These are phyloP conservation scores for Hemerocallis citrina DNA, from an alignment of 106 monocot genomes.

Conservation along the genomic window DNA sequence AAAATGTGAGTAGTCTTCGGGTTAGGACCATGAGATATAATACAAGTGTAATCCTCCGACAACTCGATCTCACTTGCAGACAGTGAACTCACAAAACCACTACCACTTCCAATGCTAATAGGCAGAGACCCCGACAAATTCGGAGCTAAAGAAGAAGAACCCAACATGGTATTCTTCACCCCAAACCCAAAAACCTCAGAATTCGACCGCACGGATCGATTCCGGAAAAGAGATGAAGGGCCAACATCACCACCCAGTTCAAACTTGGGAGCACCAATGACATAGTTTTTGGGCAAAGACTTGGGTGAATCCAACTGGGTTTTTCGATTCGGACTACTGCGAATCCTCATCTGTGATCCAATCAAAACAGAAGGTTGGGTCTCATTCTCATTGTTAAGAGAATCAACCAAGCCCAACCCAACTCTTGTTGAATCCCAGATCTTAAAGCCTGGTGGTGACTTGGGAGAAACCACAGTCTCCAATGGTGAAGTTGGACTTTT, in stretches of 20 bases:
- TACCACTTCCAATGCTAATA: slow-evolving; percentile 1
- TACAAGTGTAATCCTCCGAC: slow-evolving; percentile 83
- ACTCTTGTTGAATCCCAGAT: slow-evolving; percentile 46
- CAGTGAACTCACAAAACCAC: slow-evolving; percentile 25
- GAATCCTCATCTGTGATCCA: slow-evolving; percentile 25
- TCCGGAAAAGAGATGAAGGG: not conserved
- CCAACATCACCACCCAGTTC: not conserved
- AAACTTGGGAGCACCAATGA: slow-evolving; percentile 2
- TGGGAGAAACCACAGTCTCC: slow-evolving; percentile 32
- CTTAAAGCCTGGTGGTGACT: slow-evolving; percentile 26
- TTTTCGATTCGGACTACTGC: slow-evolving; percentile 4
- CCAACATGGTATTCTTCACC: not conserved
- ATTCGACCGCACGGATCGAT: not conserved
- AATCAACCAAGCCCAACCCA: slow-evolving; percentile 52
- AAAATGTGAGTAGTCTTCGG: slow-evolving; percentile 82
- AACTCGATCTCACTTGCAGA: slow-evolving; percentile 57
- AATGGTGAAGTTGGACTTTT: slow-evolving; percentile 74
- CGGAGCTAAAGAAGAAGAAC: not conserved
- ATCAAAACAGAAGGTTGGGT: slow-evolving; percentile 15
- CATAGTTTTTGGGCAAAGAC: not conserved
- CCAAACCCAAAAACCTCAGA: slow-evolving; percentile 2
- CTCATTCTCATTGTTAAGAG: slow-evolving; percentile 23
- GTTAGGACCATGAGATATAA: slow-evolving; percentile 68
- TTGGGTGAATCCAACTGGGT: not conserved
- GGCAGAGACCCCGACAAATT: slow-evolving; percentile 12